Percentiles rank a stretch among this genome's conserved stretches.
These are phyloP conservation scores for Daedaleopsis nitida DNA, from an alignment of 768 basidiomycete species.

Conservation along the genomic window DNA sequence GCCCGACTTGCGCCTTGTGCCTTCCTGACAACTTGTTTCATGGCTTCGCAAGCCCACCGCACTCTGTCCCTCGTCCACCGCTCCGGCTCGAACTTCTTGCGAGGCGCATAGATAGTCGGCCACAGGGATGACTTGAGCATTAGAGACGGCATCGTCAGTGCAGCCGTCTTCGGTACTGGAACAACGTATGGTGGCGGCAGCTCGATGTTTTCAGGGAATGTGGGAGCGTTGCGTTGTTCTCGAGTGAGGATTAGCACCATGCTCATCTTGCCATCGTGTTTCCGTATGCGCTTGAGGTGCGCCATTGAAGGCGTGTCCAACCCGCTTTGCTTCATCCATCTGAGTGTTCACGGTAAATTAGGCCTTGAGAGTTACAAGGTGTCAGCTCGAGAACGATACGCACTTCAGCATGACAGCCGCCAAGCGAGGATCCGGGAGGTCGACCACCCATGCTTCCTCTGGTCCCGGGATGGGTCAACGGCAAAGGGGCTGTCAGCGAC, in stretches of 20 bases:
- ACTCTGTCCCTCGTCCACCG: slow-evolving; percentile 67
- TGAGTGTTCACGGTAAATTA: slow-evolving; percentile 26
- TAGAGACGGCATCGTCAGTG: slow-evolving; percentile 68
- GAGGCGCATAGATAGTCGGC: slow-evolving; percentile 80
- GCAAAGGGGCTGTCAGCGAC: background rate
- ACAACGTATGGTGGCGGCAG: slow-evolving; percentile 56
- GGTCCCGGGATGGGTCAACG: too few relatives aligned
- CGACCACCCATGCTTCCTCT: slow-evolving; percentile 81
- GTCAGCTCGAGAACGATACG: background rate
- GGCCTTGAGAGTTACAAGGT: background rate
- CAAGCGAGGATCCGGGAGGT: slow-evolving; percentile 61
- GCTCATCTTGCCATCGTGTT: slow-evolving; percentile 45
- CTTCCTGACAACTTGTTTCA: slow-evolving; percentile 51
- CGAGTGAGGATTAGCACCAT: slow-evolving; percentile 53
- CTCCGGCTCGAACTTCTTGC: slow-evolving; percentile 65
- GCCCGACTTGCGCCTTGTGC: slow-evolving; percentile 47
- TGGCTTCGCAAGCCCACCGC: slow-evolving; percentile 76
- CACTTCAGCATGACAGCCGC: slow-evolving; percentile 69
- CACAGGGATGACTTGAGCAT: slow-evolving; percentile 72
- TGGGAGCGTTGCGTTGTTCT: slow-evolving; percentile 38
- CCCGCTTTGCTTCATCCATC: slow-evolving; percentile 69
- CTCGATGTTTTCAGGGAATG: slow-evolving; percentile 50
- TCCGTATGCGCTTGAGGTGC: slow-evolving; percentile 80
- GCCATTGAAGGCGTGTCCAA: slow-evolving; percentile 63
- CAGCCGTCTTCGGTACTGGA: slow-evolving; percentile 65